Base-by-base conservation (phyloP, 2,329 filamentous ascomycete genomes). In the Pseudophaeomoniella oleicola region DNA sequence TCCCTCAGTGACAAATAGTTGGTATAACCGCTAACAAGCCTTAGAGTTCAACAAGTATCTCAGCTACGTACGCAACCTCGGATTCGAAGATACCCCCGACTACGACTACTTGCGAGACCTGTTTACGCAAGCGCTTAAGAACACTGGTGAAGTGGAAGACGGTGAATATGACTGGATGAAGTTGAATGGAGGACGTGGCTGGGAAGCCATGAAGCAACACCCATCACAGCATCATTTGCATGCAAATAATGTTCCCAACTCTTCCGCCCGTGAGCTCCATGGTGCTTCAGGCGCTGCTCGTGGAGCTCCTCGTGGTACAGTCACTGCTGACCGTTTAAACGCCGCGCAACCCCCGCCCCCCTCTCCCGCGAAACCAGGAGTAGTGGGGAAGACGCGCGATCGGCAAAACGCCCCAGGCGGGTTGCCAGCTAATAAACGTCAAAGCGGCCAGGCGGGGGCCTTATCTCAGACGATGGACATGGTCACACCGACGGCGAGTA, bases 111-210 rank as follows among this genome's bases (percentile, higher is more conserved):
- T 96, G 40, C 82, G 90, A 34, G 88, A 94, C 54, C 76, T 98
- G 39, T 94, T 98, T 66, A 94, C 88, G 1, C 84, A 94, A 61
- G 85, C 88, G 14, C 72, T 96, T 45, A 94, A 94, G 72, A 88
- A 86, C 57, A 81, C 82, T 2, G 87, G 87, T 38, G 87, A 94
- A 51, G 79, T 94, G 5, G 90, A 96, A 57, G 90, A 98, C 60
- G 90, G 90, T 53, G 88, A 96, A 59, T 98, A 96, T 60, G 90
- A 98, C 65, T 98, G 90, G 90, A 94, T 96, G 85, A 94, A 94
- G 71, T 71, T 94, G 50, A 90, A 85, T 67, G 84, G 86, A 63
- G 79, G 79, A 49, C 90, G 93, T 63, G 86, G 86, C 44, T 93
- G 84, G 84, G 85, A 93, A 62, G 75, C 74, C 41, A 83, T 78